These are phyloP conservation scores for Paraglomus brasilianum DNA, from an alignment of 192 early-diverging fungal genomes.

Conservation along the genomic window DNA sequence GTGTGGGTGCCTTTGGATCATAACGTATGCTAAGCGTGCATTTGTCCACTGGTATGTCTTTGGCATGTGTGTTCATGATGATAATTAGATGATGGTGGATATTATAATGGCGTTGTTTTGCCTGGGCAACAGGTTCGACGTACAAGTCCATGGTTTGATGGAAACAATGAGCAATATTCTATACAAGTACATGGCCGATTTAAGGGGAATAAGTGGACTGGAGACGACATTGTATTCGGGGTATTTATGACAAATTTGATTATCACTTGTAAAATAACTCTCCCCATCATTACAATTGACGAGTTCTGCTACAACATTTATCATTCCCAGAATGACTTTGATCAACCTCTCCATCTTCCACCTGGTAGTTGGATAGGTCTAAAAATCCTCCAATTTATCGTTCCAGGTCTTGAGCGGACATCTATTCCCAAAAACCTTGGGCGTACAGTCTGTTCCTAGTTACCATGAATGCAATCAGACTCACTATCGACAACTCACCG, in stretches of 20 bases:
- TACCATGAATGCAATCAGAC: slow-evolving; percentile 71
- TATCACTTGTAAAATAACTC: neutral
- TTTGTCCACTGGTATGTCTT: too few species aligned
- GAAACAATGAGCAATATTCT: slow-evolving; percentile 60
- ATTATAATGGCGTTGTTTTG: slow-evolving; percentile 59
- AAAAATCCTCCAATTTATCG: slow-evolving; percentile 73
- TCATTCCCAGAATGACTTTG: slow-evolving; percentile 69
- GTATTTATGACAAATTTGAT: slow-evolving; percentile 28
- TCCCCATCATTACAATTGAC: neutral
- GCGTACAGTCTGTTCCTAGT: slow-evolving; percentile 67
- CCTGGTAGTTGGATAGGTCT: slow-evolving; percentile 68
- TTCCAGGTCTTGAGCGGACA: slow-evolving; percentile 71
- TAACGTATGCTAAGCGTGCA: too few species aligned
- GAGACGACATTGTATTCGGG: slow-evolving; percentile 74
- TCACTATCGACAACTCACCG: slow-evolving; percentile 34
- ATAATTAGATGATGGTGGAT: too few species aligned
- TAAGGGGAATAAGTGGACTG: slow-evolving; percentile 59
- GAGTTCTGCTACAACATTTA: too few species aligned
- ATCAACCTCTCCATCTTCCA: slow-evolving; percentile 64
- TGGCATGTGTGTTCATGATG: too few species aligned
- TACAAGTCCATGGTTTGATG: slow-evolving; percentile 55
- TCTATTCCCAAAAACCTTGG: slow-evolving; percentile 71
- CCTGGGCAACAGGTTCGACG: slow-evolving; percentile 33
- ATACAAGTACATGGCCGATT: slow-evolving; percentile 75
- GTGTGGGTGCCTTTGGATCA: too few species aligned